Base-by-base conservation (phyloP, 202 grass and related monocot species). In the Digitaria exilis region DNA sequence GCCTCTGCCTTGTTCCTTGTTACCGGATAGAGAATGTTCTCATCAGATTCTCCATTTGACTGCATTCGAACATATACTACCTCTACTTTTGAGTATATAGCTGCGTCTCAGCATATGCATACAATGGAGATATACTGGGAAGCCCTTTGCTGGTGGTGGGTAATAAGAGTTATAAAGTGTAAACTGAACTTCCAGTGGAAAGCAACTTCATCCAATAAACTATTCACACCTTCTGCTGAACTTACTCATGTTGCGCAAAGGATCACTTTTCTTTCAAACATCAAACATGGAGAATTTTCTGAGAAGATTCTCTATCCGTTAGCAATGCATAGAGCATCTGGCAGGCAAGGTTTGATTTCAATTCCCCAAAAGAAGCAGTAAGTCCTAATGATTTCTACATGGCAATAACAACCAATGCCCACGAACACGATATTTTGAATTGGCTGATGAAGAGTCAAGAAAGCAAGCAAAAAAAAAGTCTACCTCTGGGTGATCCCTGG, bases 401-500 rank as follows among this genome's bases (percentile, higher is more conserved):
- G 25, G 6, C 16, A 6, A 45, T 25, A 49, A 7, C 74, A 45
- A 0, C 31, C 24, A 41, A 45, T 69, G 25, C 28, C 72, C 37
- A 67, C 0, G 50, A 39, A 43, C 14, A 61, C 25, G 6, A 51
- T 80, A 68, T 34, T 50, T 44, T 16, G 49, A 52, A 62, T 25
- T 31, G 61, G 24, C 67, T 30, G 49, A 15, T 51, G n/a, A 45
- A 4, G 17, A 84, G 10, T 80, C 70, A 77, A 61, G n/a, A 70
- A 60, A 46, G 0, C 26, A 78, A 49, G 50, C n/a, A 51, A 84
- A 73, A 61, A 55, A 32, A 49, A 78, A 63, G 70, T 58, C 69
- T 10, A 93, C 96, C 96, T 98, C 85, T 93, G 93, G 57, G 87
- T 63, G 29, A 77, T n/a, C 51, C 90, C 87, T 84, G 89, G 66